Evolutionary conservation across 768 basidiomycete species (phyloP).

Genomic region (Agaricus blazei): DNA sequence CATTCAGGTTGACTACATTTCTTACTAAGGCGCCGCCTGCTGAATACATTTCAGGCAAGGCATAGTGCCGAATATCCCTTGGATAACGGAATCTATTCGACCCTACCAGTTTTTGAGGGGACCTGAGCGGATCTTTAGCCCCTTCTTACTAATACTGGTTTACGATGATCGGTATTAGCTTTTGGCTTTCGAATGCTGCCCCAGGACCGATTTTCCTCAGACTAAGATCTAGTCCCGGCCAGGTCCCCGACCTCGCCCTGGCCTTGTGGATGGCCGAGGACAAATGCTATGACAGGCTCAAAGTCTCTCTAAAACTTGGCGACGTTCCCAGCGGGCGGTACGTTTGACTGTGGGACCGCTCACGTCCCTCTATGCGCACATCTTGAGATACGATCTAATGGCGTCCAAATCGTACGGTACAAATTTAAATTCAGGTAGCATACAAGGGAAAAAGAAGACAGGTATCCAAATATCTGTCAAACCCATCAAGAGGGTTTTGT

Average conservation of each 20-base stretch:
- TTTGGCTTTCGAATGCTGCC: constrained; percentile 4
- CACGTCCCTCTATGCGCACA: not conserved
- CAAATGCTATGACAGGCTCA: not conserved
- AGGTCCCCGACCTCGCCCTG: constrained; percentile 2
- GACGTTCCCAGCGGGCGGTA: not conserved
- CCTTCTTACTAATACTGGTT: not conserved
- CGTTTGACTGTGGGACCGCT: not conserved
- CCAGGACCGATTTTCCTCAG: not conserved
- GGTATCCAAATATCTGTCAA: not conserved
- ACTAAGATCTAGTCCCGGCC: not conserved
- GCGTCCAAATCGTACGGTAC: not conserved
- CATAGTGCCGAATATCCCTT: constrained; percentile 3
- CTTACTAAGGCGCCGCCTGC: not conserved
- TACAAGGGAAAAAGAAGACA: not conserved
- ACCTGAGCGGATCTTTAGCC: not conserved
- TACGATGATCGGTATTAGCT: not conserved
- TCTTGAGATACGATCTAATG: not conserved
- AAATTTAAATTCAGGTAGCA: not conserved
- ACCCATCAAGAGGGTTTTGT: not conserved
- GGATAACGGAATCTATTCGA: not conserved
- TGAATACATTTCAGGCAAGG: not conserved
- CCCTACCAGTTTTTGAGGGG: not conserved
- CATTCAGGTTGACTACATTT: not conserved
- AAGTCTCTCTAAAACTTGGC: too few species aligned
- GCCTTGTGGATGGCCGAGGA: not conserved